These are phyloP conservation scores for Candida pini DNA, from an alignment of 805 yeast genomes.

Conservation along the genomic window DNA sequence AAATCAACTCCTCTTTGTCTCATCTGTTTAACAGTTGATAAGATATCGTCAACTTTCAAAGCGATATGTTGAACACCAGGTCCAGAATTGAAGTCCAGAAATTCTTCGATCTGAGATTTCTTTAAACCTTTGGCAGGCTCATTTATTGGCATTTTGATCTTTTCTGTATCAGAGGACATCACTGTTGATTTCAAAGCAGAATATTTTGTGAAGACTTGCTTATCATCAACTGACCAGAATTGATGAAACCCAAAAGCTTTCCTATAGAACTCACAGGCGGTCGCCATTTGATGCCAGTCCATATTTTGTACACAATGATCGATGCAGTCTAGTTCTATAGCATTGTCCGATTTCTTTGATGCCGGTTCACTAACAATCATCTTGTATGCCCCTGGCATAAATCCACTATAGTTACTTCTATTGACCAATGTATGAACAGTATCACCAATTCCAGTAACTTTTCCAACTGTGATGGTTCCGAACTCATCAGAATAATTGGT, in stretches of 20 bases:
- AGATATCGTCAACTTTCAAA: slow-evolving; percentile 54
- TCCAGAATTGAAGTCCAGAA: slow-evolving; percentile 65
- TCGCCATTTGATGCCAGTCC: slow-evolving; percentile 60
- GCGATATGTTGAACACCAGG: slow-evolving; percentile 88
- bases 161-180: slow-evolving; percentile 63
- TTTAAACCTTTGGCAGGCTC: slow-evolving; percentile 71
- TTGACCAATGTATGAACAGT: slow-evolving; percentile 66
- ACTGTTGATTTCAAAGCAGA: slow-evolving; percentile 71
- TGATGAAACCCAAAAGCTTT: slow-evolving; percentile 65
- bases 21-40: slow-evolving; percentile 49
- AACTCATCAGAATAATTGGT: slow-evolving; percentile 31
- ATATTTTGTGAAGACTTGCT: slow-evolving; percentile 61
- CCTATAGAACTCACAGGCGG: slow-evolving; percentile 55
- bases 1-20: slow-evolving; percentile 64
- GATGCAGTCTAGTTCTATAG: slow-evolving; percentile 36
- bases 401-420: slow-evolving; percentile 22
- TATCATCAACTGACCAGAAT: slow-evolving; percentile 83
- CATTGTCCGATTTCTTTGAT: not conserved
- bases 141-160: slow-evolving; percentile 74
- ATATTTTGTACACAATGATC: slow-evolving; percentile 84
- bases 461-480: slow-evolving; percentile 53
- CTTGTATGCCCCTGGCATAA: slow-evolving; percentile 20
- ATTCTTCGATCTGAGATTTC: slow-evolving; percentile 79
- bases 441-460: slow-evolving; percentile 51
- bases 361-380: slow-evolving; percentile 2